phyloP scores from a whole-genome alignment of 345 rosid species.

The Salix udensis region DNA sequence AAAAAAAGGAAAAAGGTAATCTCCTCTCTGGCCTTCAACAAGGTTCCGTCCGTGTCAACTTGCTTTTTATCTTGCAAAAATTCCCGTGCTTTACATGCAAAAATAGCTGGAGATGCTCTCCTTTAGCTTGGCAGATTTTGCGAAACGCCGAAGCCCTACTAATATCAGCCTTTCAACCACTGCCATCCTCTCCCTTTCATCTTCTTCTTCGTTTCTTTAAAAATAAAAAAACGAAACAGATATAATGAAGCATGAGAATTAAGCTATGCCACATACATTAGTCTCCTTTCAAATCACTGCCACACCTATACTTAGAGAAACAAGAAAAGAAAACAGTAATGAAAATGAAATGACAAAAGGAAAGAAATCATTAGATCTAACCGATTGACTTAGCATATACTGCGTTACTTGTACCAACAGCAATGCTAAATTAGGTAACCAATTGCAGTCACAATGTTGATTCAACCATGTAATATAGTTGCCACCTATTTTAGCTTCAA shows the following conservation, averaged over 20 bases:
- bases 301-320: neutral
- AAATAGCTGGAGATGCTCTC: neutral
- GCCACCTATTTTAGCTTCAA: neutral
- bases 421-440: neutral
- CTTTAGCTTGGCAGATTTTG: neutral
- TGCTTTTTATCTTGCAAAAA: neutral
- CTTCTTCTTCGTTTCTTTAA: neutral
- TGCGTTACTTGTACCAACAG: neutral
- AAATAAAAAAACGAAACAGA: neutral
- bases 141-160: neutral
- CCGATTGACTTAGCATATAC: neutral
- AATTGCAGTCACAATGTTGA: neutral
- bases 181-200: neutral
- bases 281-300: neutral
- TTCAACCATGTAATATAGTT: neutral
- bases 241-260: no score
- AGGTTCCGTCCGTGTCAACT: neutral
- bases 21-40: neutral
- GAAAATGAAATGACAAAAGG: neutral
- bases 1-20: neutral
- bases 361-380: neutral
- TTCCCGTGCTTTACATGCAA: neutral
- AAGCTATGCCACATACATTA: no score
- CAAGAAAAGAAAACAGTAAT: neutral
- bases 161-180: neutral